Percentiles rank a stretch among this genome's conserved stretches.
These are phyloP conservation scores for Salix udensis DNA, from an alignment of 345 rosid genomes.

Conservation along the genomic window DNA sequence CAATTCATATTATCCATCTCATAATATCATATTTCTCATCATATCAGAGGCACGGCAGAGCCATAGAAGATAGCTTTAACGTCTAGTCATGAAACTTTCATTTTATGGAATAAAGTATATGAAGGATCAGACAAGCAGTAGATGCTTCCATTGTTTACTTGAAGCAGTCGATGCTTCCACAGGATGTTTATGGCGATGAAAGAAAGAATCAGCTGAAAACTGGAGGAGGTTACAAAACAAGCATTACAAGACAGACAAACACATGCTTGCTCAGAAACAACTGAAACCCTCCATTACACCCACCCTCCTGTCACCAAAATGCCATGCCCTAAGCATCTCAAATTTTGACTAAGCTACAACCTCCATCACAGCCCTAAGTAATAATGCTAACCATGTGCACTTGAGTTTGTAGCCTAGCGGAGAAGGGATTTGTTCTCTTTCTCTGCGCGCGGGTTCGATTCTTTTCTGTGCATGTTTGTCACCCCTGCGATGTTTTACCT, in stretches of 20 bases:
- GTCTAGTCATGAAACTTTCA: background rate
- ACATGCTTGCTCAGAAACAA: slow-evolving; percentile 8
- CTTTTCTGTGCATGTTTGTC: too few relatives aligned
- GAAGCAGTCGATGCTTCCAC: background rate
- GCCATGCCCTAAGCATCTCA: too few relatives aligned
- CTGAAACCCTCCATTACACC: too few relatives aligned
- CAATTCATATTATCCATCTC: too few relatives aligned
- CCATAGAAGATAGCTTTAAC: background rate
- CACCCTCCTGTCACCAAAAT: background rate
- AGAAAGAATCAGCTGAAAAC: background rate
- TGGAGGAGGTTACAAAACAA: background rate
- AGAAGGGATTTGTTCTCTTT: too few relatives aligned
- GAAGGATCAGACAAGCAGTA: background rate
- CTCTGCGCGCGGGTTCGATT: too few relatives aligned
- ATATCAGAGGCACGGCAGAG: background rate
- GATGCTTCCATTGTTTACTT: background rate
- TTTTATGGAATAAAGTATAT: background rate
- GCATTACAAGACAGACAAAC: background rate
- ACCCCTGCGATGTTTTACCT: too few relatives aligned
- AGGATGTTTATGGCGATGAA: background rate
- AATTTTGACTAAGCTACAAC: too few relatives aligned
- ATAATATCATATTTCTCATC: too few relatives aligned
- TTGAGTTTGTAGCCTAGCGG: too few relatives aligned
- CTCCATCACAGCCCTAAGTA: too few relatives aligned
- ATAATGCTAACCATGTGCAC: too few relatives aligned